Evolutionary conservation across 1,139 yeast genomes (phyloP).

Genomic region (Zygoascus meyerae): DNA sequence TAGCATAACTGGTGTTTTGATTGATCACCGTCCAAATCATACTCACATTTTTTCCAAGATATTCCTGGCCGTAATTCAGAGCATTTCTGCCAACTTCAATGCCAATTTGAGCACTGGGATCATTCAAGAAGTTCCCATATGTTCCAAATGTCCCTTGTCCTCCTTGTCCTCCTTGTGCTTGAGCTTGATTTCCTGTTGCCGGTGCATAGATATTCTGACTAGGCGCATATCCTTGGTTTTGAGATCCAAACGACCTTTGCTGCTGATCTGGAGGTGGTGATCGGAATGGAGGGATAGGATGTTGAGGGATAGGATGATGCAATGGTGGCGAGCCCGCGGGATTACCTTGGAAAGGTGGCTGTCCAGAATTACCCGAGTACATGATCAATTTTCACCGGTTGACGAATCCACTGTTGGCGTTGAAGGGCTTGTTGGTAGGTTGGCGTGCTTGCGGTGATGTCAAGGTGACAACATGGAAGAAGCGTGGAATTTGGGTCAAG

Average conservation of each 20-base stretch:
- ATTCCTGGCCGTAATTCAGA: constrained; percentile 61
- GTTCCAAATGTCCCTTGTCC: constrained; percentile 17
- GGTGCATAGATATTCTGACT: constrained; percentile 14
- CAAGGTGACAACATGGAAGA: too few relatives aligned
- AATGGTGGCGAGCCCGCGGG: constrained; percentile 32
- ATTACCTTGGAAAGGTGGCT: constrained; percentile 4
- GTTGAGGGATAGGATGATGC: constrained; percentile 45
- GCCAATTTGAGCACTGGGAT: constrained; percentile 81
- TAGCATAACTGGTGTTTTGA: background rate
- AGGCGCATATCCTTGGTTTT: constrained; percentile 7
- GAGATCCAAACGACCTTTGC: constrained; percentile 11
- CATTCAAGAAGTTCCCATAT: constrained; percentile 50
- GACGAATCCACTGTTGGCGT: too few relatives aligned
- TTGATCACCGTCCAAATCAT: constrained; percentile 17
- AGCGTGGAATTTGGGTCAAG: too few relatives aligned
- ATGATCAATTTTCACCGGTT: background rate
- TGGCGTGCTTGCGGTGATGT: too few relatives aligned
- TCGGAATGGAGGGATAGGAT: constrained; percentile 38
- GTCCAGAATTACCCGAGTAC: background rate
- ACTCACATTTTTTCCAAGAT: constrained; percentile 62
- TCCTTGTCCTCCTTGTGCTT: constrained; percentile 11
- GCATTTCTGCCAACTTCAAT: constrained; percentile 86
- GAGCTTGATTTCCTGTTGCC: constrained; percentile 5
- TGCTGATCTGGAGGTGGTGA: constrained; percentile 33
- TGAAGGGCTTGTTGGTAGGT: too few relatives aligned